phyloP scores from a whole-genome alignment of 2,329 filamentous ascomycete species.

The Aspergillus melleus region DNA sequence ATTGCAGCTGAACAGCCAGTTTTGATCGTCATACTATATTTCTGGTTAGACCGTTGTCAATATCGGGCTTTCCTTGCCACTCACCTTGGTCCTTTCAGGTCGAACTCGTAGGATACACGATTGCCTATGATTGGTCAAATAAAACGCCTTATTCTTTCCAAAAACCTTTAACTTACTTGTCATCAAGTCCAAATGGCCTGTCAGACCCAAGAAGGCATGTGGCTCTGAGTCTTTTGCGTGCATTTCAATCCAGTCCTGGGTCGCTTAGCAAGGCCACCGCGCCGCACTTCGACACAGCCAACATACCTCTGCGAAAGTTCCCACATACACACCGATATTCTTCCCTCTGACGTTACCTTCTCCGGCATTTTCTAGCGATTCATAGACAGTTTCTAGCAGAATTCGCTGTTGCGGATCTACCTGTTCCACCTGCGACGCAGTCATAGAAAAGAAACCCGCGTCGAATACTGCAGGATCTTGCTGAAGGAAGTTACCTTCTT shows the following conservation, averaged over 20 bases:
- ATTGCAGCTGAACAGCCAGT: neutral
- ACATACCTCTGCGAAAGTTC: neutral
- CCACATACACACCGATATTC: neutral
- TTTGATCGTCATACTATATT: neutral
- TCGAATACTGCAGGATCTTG: neutral
- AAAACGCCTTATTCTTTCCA: neutral
- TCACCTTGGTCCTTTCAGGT: neutral
- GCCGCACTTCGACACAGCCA: no score
- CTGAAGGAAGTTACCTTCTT: neutral
- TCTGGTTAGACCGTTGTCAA: no score
- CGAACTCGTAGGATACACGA: neutral
- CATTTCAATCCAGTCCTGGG: neutral
- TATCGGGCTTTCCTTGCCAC: no score
- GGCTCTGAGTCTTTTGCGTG: neutral
- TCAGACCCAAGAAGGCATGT: neutral
- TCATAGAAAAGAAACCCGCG: neutral
- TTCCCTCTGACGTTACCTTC: neutral
- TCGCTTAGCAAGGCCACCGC: no score
- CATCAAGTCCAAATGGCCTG: neutral
- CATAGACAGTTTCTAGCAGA: neutral
- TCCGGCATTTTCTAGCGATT: neutral
- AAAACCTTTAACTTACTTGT: neutral
- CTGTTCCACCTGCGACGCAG: neutral
- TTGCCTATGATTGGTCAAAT: neutral
- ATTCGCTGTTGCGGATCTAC: neutral